Conservation (phyloP, 768 basidiomycete genomes). For the Pisolithus orientalis region DNA sequence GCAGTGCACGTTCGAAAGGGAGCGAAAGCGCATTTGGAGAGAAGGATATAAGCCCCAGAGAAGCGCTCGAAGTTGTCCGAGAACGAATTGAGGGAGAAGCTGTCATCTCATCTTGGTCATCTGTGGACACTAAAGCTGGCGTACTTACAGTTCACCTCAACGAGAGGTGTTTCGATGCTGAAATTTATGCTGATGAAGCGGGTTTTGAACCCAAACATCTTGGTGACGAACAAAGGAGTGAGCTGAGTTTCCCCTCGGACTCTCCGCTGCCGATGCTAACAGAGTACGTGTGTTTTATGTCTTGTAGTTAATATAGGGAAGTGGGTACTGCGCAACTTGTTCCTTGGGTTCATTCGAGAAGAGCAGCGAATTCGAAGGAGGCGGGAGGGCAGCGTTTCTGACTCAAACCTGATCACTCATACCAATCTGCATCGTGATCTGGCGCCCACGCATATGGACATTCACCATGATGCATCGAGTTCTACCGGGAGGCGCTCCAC, state of each 20-base stretch:
- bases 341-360: slow-evolving; percentile 70
- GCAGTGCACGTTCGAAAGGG: slow-evolving; percentile 28
- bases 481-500: slow-evolving; percentile 22
- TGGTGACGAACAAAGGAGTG: slow-evolving; percentile 77
- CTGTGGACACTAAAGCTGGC: slow-evolving; percentile 85
- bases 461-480: slow-evolving; percentile 13
- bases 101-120: slow-evolving; percentile 77
- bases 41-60: slow-evolving; percentile 61
- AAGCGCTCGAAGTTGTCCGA: slow-evolving; percentile 80
- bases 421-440: slow-evolving; percentile 17
- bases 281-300: no score
- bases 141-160: slow-evolving; percentile 82
- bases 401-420: slow-evolving; percentile 11
- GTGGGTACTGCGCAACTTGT: slow-evolving; percentile 85
- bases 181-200: slow-evolving; percentile 91
- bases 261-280: background rate
- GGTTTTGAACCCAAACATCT: slow-evolving; percentile 61
- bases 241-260: slow-evolving; percentile 24
- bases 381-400: slow-evolving; percentile 22
- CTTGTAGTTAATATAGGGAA: slow-evolving; percentile 82
- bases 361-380: slow-evolving; percentile 43
- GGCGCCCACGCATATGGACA: slow-evolving; percentile 21
- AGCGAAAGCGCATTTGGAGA: slow-evolving; percentile 30
- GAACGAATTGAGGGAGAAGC: slow-evolving; percentile 96
- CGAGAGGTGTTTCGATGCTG: slow-evolving; percentile 88